Conservation (phyloP, 2,329 filamentous ascomycete genomes). For the Penicillium hordei region DNA sequence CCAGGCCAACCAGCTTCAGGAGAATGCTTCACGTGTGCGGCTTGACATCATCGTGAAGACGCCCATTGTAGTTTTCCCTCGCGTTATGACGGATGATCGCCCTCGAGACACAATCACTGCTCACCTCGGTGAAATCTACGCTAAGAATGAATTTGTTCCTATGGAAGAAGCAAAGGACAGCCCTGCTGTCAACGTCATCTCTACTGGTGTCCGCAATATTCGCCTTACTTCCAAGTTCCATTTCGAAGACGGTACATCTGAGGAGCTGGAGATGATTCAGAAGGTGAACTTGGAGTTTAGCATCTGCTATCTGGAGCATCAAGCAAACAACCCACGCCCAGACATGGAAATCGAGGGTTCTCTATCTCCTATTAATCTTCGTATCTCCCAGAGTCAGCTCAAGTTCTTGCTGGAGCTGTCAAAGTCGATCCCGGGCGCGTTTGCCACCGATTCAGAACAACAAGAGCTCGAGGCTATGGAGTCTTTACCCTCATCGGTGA, state of each 20-base stretch:
- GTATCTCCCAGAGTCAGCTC: conserved; percentile 85
- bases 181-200: conserved; percentile 81
- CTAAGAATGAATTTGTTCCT: conserved; percentile 85
- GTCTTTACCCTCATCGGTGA: conserved; percentile 63
- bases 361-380: conserved; percentile 90
- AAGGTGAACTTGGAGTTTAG: conserved; percentile 93
- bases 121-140: conserved; percentile 95
- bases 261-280: conserved; percentile 95
- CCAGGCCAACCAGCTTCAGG: conserved; percentile 89
- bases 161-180: conserved; percentile 73
- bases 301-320: conserved; percentile 88
- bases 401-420: conserved; percentile 87
- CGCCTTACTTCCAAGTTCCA: conserved; percentile 86
- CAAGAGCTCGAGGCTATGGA: conserved; percentile 72
- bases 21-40: conserved; percentile 84
- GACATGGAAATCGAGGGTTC: conserved; percentile 88
- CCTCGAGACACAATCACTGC: conserved; percentile 83
- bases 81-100: conserved; percentile 68
- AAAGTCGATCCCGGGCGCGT: conserved; percentile 81
- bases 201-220: conserved; percentile 88
- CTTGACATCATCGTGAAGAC: conserved; percentile 93
- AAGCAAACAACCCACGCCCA: conserved; percentile 71
- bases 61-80: conserved; percentile 92
- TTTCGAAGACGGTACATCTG: conserved; percentile 68
- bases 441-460: conserved; percentile 70